Base-by-base conservation (phyloP, 495 filamentous ascomycete genomes). In the Bombardia bombarda region DNA sequence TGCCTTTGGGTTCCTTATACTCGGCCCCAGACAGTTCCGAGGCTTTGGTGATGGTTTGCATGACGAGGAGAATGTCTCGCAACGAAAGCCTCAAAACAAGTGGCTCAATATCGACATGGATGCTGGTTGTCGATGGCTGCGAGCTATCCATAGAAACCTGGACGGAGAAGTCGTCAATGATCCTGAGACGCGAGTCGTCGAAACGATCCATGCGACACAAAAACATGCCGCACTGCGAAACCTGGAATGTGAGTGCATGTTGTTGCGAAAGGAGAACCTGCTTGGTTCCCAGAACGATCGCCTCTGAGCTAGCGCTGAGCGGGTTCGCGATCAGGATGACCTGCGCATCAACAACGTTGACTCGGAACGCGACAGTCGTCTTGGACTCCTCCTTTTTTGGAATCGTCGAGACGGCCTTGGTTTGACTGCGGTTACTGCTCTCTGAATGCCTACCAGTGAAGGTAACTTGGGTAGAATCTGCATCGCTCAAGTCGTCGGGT, bases 131-230 rank as follows among this genome's bases (percentile, higher is more conserved):
- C 13, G 77, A 70, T 3, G 82, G 74, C 44, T 81, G 76, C 32
- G 77, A 82, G 25, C 79, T 92, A 54, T 97, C 89, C 71, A 96
- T 77, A 3, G 89, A 90, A 50, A 94, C 72, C 47, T 89, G 84
- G 23, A 97, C 58, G 7, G 88, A 95, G 62, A 97, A 97, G 56
- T 97, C 87, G 56, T 98, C 92, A 18, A 98, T 73, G 50, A 98
- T 94, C 18, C 93, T 81, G 31, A 96, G 76, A 26, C 86, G 75
- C 39, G 78, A 84, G 14, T 81, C 86, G 42, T 95, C 90, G 49
- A 95, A 94, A 47, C 84, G 84, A 57, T 98, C 92, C 93, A 98
- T 97, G 21, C 92, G 86, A 58, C 92, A 98, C 26, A 98, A 69
- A 63, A 96, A 98, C 90, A 98, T 97, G 43, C 92, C 93, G 34